Evolutionary conservation across 306 rosid species (phyloP).

Genomic region (Pterocarpus santalinus): DNA sequence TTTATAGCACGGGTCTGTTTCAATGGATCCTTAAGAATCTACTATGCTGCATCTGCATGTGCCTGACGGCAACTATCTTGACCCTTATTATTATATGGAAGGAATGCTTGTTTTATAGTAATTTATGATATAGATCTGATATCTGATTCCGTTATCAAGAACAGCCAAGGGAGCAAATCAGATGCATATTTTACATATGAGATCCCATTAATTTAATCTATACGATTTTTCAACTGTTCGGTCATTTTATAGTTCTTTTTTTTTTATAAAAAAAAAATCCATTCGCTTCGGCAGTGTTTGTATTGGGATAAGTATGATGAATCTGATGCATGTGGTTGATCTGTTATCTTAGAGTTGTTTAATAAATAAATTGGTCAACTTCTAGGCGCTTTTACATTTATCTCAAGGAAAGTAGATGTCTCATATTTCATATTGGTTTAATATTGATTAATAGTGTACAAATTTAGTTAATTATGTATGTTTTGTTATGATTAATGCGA

Average conservation of each 20-base stretch:
- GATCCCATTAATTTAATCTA: conserved; percentile 1
- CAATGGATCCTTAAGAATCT: conserved; percentile 41
- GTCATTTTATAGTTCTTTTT: neutral
- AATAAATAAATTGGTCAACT: neutral
- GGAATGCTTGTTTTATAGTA: conserved; percentile 1
- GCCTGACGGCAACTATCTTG: neutral
- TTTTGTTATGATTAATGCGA: no score
- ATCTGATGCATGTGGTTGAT: neutral
- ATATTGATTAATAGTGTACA: no score
- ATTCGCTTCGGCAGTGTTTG: neutral
- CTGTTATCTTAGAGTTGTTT: neutral
- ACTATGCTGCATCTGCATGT: conserved; percentile 41
- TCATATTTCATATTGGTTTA: no score
- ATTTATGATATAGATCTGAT: no score
- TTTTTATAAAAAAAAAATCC: neutral
- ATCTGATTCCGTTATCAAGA: conserved; percentile 1
- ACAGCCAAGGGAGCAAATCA: neutral
- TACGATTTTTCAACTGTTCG: neutral
- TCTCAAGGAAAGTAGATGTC: no score
- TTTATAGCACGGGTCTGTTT: conserved; percentile 15
- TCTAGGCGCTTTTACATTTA: no score
- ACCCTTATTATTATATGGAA: neutral
- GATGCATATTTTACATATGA: neutral
- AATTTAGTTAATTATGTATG: no score
- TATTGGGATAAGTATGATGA: neutral